A percentile compares a stretch with the other conserved stretches of the same genome.
Evolutionary conservation across 148 eudicot species (phyloP).

Genomic region (Arbutus unedo): DNA sequence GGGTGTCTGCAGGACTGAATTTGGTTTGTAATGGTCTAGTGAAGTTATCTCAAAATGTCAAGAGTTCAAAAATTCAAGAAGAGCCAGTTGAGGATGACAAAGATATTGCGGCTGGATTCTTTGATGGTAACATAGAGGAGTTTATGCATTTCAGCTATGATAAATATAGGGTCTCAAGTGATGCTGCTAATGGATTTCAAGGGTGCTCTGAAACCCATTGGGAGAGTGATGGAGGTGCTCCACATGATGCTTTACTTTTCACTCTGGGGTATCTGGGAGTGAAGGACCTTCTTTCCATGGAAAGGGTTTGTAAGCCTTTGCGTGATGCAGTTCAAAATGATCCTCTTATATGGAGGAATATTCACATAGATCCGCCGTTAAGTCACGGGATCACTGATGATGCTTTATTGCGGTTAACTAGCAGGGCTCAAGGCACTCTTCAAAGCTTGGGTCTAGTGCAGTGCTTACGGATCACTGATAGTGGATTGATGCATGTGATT

Average conservation of each 20-base stretch:
- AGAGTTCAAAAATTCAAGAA: background rate
- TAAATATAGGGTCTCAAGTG: conserved; percentile 10
- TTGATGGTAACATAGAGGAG: conserved; percentile 22
- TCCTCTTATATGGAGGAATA: conserved; percentile 39
- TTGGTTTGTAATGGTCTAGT: conserved; percentile 21
- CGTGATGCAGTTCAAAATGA: conserved; percentile 36
- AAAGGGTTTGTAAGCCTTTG: conserved; percentile 46
- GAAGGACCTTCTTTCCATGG: conserved; percentile 43
- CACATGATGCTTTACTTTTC: conserved; percentile 34
- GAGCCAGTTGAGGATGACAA: background rate
- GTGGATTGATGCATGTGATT: conserved; percentile 36
- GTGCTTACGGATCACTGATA: conserved; percentile 36
- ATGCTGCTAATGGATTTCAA: conserved; percentile 14
- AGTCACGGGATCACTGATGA: conserved; percentile 33
- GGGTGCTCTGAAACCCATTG: background rate
- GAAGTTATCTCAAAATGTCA: background rate
- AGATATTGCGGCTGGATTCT: background rate
- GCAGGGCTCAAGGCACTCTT: conserved; percentile 46
- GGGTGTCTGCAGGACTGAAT: conserved; percentile 22
- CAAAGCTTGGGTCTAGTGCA: conserved; percentile 35
- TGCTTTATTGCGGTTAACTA: conserved; percentile 32
- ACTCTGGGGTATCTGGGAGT: conserved; percentile 39
- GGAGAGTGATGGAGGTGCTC: conserved; percentile 26
- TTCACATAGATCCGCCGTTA: conserved; percentile 31
- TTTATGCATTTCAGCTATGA: conserved; percentile 19